These are phyloP conservation scores for Fabrea salina DNA, from an alignment of 169 alveolate genomes.

Conservation along the genomic window DNA sequence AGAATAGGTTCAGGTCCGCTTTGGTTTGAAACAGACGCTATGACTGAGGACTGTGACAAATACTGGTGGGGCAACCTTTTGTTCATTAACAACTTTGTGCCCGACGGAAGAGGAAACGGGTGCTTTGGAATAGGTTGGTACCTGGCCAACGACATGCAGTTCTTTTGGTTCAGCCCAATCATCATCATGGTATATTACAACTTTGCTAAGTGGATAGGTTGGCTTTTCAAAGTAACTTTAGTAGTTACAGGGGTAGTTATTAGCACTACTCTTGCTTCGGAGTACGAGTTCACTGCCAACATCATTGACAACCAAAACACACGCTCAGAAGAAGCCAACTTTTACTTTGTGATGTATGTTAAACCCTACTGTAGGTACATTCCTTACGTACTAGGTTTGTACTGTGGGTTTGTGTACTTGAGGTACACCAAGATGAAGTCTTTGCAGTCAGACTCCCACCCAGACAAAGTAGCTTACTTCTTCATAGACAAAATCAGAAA, in stretches of 20 bases:
- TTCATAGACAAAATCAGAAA: background rate
- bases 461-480: background rate
- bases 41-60: conserved; percentile 29
- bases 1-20: background rate
- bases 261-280: background rate
- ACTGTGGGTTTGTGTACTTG: background rate
- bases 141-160: conserved; percentile 55
- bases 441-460: background rate
- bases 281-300: background rate
- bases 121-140: conserved; percentile 48
- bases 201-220: background rate
- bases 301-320: background rate
- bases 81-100: conserved; percentile 49
- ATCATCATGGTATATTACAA: conserved; percentile 22
- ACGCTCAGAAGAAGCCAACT: background rate
- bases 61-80: conserved; percentile 66
- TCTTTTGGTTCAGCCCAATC: conserved; percentile 33
- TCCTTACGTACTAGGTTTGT: background rate
- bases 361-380: background rate
- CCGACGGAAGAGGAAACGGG: conserved; percentile 25
- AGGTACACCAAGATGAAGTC: background rate
- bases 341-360: background rate
- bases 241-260: background rate
- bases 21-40: background rate
- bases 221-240: background rate